A percentile compares a stretch with the other conserved stretches of the same genome.
phyloP scores from a whole-genome alignment of 805 yeast genomes.

The Teunomyces funiuensis region DNA sequence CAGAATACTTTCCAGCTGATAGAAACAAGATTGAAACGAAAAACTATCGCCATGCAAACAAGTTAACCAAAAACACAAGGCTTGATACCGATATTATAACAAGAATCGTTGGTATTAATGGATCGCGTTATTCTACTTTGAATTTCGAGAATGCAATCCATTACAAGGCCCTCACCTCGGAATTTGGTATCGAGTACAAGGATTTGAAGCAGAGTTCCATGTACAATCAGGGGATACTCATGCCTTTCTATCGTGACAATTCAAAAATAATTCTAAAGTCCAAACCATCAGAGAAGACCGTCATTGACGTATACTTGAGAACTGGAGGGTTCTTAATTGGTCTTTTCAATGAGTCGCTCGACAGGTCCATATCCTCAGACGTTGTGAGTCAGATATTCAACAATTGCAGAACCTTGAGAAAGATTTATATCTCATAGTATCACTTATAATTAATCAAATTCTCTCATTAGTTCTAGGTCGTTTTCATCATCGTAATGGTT shows the following conservation, averaged over 20 bases:
- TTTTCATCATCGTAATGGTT: constrained; percentile 18
- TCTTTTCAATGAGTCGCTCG: constrained; percentile 36
- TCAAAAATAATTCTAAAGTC: constrained; percentile 44
- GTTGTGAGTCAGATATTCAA: constrained; percentile 47
- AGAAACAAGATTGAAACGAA: constrained; percentile 47
- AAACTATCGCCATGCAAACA: constrained; percentile 37
- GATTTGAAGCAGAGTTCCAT: constrained; percentile 27
- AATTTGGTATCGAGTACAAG: constrained; percentile 49
- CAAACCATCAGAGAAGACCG: constrained; percentile 4
- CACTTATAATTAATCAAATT: constrained; percentile 20
- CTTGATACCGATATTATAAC: constrained; percentile 37
- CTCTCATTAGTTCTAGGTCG: constrained; percentile 39
- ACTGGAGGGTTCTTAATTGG: constrained; percentile 55
- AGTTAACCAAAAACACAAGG: constrained; percentile 25
- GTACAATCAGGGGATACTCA: constrained; percentile 49
- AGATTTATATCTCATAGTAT: constrained; percentile 36
- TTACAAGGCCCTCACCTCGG: constrained; percentile 47
- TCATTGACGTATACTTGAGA: constrained; percentile 45
- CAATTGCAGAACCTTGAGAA: constrained; percentile 48
- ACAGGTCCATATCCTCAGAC: constrained; percentile 26
- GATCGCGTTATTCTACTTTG: constrained; percentile 17
- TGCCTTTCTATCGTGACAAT: constrained; percentile 50
- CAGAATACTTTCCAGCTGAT: constrained; percentile 44
- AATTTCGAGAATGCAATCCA: constrained; percentile 40
- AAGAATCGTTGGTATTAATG: constrained; percentile 47